Conservation (phyloP, 2,329 filamentous ascomycete species). For the Apiospora malaysiana region DNA sequence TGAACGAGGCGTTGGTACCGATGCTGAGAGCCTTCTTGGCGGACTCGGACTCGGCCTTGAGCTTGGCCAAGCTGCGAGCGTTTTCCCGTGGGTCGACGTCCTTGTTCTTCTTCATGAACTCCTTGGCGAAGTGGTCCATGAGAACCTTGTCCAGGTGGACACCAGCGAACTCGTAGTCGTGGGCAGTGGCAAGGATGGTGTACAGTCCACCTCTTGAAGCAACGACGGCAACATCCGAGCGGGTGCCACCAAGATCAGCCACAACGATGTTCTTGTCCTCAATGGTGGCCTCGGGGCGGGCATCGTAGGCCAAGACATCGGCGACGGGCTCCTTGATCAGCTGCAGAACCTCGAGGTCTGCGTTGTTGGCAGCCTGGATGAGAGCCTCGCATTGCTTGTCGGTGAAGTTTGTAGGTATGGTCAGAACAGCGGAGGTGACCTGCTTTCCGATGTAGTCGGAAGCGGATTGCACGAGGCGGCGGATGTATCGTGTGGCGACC, state of each 20-base stretch:
- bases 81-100: conserved; percentile 81
- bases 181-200: conserved; percentile 88
- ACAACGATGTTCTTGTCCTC: conserved; percentile 91
- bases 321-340: conserved; percentile 91
- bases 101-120: conserved; percentile 97
- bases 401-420: conserved; percentile 90
- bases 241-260: conserved; percentile 89
- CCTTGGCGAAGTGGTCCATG: conserved; percentile 96
- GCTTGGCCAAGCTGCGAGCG: conserved; percentile 82
- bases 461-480: conserved; percentile 80
- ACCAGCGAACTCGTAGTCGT: conserved; percentile 95
- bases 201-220: conserved; percentile 95
- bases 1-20: conserved; percentile 87
- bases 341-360: conserved; percentile 88
- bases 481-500: conserved; percentile 82
- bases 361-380: conserved; percentile 76
- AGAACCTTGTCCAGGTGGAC: conserved; percentile 86
- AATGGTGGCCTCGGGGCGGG: conserved; percentile 73
- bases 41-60: conserved; percentile 88
- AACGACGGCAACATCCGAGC: conserved; percentile 89
- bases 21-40: conserved; percentile 92
- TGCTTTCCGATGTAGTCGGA: conserved; percentile 91
- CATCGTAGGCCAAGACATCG: conserved; percentile 89
- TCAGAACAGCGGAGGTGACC: conserved; percentile 93
- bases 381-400: conserved; percentile 87